Evolutionary conservation across 257 asterid genomes (phyloP), one percentile per base, ranked within the genome.

Genomic region (Solanum appendiculatum): DNA sequence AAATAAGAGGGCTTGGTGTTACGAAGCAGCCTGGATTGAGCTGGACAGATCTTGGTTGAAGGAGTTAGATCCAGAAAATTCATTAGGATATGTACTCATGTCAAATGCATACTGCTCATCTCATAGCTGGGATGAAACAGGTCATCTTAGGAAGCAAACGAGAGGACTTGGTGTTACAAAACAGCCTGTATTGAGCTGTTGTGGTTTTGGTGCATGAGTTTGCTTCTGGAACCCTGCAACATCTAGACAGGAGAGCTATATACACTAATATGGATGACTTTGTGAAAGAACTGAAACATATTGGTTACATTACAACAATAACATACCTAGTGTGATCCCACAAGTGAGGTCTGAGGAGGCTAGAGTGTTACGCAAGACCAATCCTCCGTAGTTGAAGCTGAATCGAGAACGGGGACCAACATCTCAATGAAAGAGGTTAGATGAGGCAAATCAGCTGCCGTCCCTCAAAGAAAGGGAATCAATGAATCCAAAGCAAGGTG

Each of bases 1-100:
- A 89, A 56, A 95, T 95, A 98, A 72, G 80, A 54, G 85, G 87
- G 64, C 85, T 86, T 1, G 96, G 98, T 54, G 93, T 95, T 73
- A 90, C 87, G 77, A 96, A 96, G 88, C 94, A 92, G 60, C 95
- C 97, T 20, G 98, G 99, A 37, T 89, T 96, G 93, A 96, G 99
- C 91, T 96, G 98, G 99, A 93, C 89, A 3, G 94, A 95, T 90
- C 92, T 14, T 94, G 91, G 83, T 85, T 96, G 25, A 94, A 88
- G 86, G 93, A 93, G 88, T 87, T 94, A 93, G 94, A 93, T 87
- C 96, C 97, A 90, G 89, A 88, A 60, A 94, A 90, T 33, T 95
- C 99, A 14, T 88, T 93, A 20, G 98, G 98, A 73, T 95, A 95
- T 88, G 92, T 95, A 74, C 31, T 91, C 88, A 87, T 93, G 86